Evolutionary conservation across 2,329 filamentous ascomycete genomes (phyloP), one percentile per base, ranked within the genome.

Genomic region (Ceratocystis destructans): DNA sequence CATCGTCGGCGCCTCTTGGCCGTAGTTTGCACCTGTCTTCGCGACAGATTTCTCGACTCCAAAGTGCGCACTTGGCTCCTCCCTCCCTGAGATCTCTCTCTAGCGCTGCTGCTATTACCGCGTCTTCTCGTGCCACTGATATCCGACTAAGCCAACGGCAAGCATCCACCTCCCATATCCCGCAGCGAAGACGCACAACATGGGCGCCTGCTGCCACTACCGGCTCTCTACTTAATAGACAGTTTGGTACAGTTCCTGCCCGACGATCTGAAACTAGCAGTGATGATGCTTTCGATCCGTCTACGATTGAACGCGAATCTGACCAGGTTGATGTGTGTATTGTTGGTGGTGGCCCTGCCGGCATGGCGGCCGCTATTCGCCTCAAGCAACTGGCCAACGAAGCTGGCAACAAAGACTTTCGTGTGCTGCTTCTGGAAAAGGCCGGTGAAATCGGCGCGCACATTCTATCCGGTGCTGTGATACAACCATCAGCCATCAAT

Each of bases 291-390:
- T 89, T 90, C 71, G 86, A 91, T 73, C 87, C 87, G 7, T 76
- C 78, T 28, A 77, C 76, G 66, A 80, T 92, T 67, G 93, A 97
- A 70, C 87, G 94, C 70, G 94, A 97, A 75, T 88, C 85, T 65
- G 94, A 99, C 73, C 79, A 94, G 77, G 94, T 99, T 37, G 94
- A 99, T 76, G 92, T 99, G 37, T 96, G 91, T 76, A 97, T 99
- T 72, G 85, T 99, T 65, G 94, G 94, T 73, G 94, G 90, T 75
- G 93, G 94, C n/a, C 94, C 94, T 64, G 90, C 94, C 64, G 94
- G 94, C 68, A 82, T 99, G 70, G 88, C 89, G 71, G 92, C 94
- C 61, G 94, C 93, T 63, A 99, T 99, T 73, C 87, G 89, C 70
- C 79, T 99, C 66, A 97, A 97, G 80, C 93, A 99, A 77, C 81